These are phyloP conservation scores for Mycosphaerelloides madeirae DNA, from an alignment of 2,329 filamentous ascomycete genomes.

Conservation along the genomic window DNA sequence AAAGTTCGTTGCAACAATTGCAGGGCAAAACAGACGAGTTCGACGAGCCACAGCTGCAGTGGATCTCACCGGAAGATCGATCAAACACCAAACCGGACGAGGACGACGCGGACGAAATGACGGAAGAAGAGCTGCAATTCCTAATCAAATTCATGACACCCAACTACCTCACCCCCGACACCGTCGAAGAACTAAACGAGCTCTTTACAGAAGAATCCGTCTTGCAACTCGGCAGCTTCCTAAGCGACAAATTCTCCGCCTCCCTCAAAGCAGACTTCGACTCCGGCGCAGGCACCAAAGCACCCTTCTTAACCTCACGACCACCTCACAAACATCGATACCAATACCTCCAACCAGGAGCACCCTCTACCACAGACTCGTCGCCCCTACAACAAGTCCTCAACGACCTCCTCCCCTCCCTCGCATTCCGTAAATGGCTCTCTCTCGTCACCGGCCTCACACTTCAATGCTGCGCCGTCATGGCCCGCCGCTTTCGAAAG, in stretches of 20 bases:
- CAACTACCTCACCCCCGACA: constrained; percentile 86
- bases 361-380: constrained; percentile 24
- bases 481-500: constrained; percentile 82
- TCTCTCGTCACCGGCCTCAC: constrained; percentile 72
- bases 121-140: constrained; percentile 80
- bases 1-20: constrained; percentile 86
- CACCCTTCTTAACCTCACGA: constrained; percentile 48
- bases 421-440: constrained; percentile 85
- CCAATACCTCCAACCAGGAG: constrained; percentile 62
- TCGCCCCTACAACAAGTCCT: constrained; percentile 70
- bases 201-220: constrained; percentile 79
- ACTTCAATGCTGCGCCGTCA: constrained; percentile 67
- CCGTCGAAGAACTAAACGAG: constrained; percentile 73
- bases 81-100: constrained; percentile 52
- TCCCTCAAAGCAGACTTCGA: constrained; percentile 68
- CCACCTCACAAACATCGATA: constrained; percentile 96
- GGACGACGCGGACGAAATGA: constrained; percentile 56
- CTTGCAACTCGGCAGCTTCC: constrained; percentile 72
- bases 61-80: constrained; percentile 43
- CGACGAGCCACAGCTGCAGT: constrained; percentile 67
- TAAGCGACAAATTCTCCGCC: constrained; percentile 71
- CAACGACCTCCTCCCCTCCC: constrained; percentile 75
- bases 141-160: constrained; percentile 85
- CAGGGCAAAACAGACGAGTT: constrained; percentile 88
- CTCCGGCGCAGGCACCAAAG: constrained; percentile 51